Evolutionary conservation across 257 asterid species (phyloP).

Genomic region (Ajuga chamaepitys): DNA sequence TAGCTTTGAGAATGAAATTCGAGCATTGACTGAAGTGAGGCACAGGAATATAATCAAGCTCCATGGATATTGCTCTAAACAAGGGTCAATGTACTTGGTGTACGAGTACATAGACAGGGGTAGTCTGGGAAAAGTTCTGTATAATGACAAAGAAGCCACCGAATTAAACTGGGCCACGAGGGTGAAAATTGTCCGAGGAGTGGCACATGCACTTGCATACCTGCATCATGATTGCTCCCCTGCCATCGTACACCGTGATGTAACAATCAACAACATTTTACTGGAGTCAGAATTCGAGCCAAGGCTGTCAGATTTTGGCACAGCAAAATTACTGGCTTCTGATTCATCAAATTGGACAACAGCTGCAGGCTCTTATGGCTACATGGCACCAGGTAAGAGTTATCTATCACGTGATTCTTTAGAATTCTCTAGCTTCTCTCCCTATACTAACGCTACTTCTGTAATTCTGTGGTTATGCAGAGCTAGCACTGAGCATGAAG

Average conservation of each 20-base stretch:
- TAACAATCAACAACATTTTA: slow-evolving; percentile 58
- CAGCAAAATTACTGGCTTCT: slow-evolving; percentile 58
- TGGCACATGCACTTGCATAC: slow-evolving; percentile 94
- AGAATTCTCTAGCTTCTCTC: slow-evolving; percentile 1
- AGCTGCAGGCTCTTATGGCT: slow-evolving; percentile 93
- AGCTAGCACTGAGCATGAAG: slow-evolving; percentile 72
- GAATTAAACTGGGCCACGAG: slow-evolving; percentile 61
- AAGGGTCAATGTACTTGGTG: slow-evolving; percentile 74
- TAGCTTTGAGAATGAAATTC: slow-evolving; percentile 85
- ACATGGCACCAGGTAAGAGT: slow-evolving; percentile 96
- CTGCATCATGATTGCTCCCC: slow-evolving; percentile 90
- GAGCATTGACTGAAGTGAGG: slow-evolving; percentile 65
- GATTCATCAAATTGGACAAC: slow-evolving; percentile 70
- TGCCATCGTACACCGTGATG: slow-evolving; percentile 83
- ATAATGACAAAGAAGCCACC: slow-evolving; percentile 40
- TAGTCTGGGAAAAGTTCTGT: slow-evolving; percentile 49
- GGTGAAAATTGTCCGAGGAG: slow-evolving; percentile 63
- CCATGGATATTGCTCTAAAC: slow-evolving; percentile 66
- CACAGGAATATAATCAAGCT: slow-evolving; percentile 93
- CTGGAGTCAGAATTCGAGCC: slow-evolving; percentile 74
- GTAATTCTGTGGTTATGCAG: slow-evolving; percentile 27
- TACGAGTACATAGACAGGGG: slow-evolving; percentile 85
- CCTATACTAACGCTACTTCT: no score
- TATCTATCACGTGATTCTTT: neutral
- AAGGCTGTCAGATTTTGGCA: slow-evolving; percentile 82